A percentile compares a stretch with the other conserved stretches of the same genome.
Evolutionary conservation across 2,329 filamentous ascomycete genomes (phyloP).

Genomic region (Microcyclospora tardicrescens): DNA sequence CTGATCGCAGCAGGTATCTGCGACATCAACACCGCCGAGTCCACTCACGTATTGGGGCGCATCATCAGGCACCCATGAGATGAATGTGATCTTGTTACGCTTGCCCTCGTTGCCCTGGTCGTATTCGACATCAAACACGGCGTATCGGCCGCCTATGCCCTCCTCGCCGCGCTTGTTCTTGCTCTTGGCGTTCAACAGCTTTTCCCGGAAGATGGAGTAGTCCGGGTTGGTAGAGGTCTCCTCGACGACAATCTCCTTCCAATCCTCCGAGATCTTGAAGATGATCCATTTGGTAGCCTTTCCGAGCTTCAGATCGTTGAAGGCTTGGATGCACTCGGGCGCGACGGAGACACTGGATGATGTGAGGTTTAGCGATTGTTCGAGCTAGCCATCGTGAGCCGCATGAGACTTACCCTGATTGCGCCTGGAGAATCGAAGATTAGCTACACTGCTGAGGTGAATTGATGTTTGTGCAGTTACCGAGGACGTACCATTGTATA

Average conservation of each 20-base stretch:
- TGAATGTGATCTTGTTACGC: slow-evolving; percentile 65
- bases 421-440: not conserved
- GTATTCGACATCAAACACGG: slow-evolving; percentile 77
- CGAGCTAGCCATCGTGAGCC: not conserved
- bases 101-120: slow-evolving; percentile 57
- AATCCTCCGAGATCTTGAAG: slow-evolving; percentile 75
- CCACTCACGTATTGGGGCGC: slow-evolving; percentile 58
- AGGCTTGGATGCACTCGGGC: slow-evolving; percentile 54
- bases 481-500: too few species aligned
- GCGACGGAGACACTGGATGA: slow-evolving; percentile 53
- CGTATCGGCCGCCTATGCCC: slow-evolving; percentile 59
- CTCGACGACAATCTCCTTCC: slow-evolving; percentile 71
- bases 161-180: slow-evolving; percentile 52
- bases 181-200: slow-evolving; percentile 59
- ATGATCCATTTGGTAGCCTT: slow-evolving; percentile 73
- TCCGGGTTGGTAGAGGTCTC: slow-evolving; percentile 53
- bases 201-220: slow-evolving; percentile 62
- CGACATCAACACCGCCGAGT: not conserved
- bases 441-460: too few species aligned
- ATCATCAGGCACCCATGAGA: slow-evolving; percentile 72
- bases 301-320: slow-evolving; percentile 72
- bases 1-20: slow-evolving; percentile 2
- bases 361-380: not conserved
- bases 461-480: too few species aligned
- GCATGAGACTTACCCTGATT: not conserved